Evolutionary conservation across 2,329 filamentous ascomycete species (phyloP), one percentile per base, ranked within the genome.

Genomic region (Ceratocystis harringtonii): DNA sequence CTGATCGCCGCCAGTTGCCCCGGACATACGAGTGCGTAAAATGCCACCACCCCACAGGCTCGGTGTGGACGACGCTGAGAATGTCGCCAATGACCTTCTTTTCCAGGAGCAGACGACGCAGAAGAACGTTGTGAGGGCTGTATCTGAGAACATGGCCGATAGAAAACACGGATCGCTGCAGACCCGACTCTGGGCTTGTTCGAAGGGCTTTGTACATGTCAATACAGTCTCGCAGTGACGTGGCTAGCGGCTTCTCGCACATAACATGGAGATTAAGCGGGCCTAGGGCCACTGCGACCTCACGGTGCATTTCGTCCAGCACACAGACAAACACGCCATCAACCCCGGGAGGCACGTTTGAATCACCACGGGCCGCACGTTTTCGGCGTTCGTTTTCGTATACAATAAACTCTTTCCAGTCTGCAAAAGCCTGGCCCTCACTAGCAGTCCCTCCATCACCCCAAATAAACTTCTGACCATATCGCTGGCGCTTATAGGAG

Each of bases 41-140:
- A 74, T 97, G 94, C 90, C 91, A 97, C 86, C 88, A 95, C 0
- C 94, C 94, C 0, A 99, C 87, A 0, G 94, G 94, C 74, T 97
- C 94, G 0, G 90, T 94, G 75, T 97, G 94, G 69, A 95, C 89
- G 48, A 96, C 80, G 48, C 88, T 92, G 63, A 95, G 78, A 36
- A 96, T 79, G 65, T 96, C 88, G 5, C 94, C 94, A 71, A 99
- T 87, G 12, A 86, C 83, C 12, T 81, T 80, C 63, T 95, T 84
- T 69, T 88, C 81, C 0, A 91, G 80, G 4, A 97, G 79, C 17
- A 97, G 77, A 72, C 87, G 85, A 62, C 91, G 84, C 32, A 99
- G 79, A 65, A 92, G 77, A 74, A 90, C 87, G 73, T 97, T 97
- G 74, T 96, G 92, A 8, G 92, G 92, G 70, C 87, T 95, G 75